phyloP scores from a whole-genome alignment of 2,329 filamentous ascomycete species.

The Purpureocillium lavendulum region DNA sequence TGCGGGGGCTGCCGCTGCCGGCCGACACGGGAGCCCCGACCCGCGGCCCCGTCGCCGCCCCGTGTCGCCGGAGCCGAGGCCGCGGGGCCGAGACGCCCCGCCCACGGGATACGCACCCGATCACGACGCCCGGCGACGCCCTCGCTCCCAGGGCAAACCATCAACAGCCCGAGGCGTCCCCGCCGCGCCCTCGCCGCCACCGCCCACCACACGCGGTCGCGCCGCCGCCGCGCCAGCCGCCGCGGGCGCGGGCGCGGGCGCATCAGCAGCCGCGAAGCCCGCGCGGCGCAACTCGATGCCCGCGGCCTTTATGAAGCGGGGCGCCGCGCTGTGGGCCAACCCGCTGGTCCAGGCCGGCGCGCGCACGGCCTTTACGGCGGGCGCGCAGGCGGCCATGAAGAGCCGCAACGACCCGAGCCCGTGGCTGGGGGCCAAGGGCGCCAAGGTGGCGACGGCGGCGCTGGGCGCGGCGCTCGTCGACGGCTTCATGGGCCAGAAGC shows the following conservation, averaged over 20 bases:
- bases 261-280: too few species aligned
- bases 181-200: conserved; percentile 14
- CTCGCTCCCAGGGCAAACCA: conserved; percentile 14
- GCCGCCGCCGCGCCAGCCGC: conserved; percentile 6
- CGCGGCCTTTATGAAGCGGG: conserved; percentile 12
- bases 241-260: conserved; percentile 2
- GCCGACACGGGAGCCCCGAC: conserved; percentile 5
- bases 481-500: conserved; percentile 30
- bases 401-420: conserved; percentile 34
- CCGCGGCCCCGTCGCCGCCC: neutral
- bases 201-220: conserved; percentile 9
- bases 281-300: conserved; percentile 25
- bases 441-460: conserved; percentile 39
- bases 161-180: conserved; percentile 8
- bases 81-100: neutral
- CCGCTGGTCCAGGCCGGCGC: conserved; percentile 31
- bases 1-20: too few species aligned
- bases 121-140: conserved; percentile 9
- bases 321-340: conserved; percentile 26
- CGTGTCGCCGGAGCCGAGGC: too few species aligned
- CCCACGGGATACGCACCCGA: conserved; percentile 10
- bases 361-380: conserved; percentile 37
- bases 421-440: conserved; percentile 40
- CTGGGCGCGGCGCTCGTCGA: conserved; percentile 40
- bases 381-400: conserved; percentile 38